Evolutionary conservation across 306 rosid species (phyloP), one percentile per base, ranked within the genome.

Genomic region (Trifolium repens): DNA sequence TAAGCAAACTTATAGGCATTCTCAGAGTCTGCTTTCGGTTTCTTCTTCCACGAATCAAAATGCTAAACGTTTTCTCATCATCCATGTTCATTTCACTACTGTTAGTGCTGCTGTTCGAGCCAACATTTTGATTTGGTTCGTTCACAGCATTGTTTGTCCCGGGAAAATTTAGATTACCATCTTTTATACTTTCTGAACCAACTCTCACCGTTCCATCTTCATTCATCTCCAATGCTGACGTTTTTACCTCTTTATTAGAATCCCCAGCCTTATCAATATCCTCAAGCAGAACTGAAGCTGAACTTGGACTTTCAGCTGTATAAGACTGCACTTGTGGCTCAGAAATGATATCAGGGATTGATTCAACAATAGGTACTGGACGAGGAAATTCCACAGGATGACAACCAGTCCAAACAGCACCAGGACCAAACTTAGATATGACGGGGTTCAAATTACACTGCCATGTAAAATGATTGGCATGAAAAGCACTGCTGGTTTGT

Each of bases 1-100:
- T 92, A 57, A 96, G 97, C 86, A 89, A 89, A 89, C 98, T 90
- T 73, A 90, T 87, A 26, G 99, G 99, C 93, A 96, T 89, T 80
- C 98, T 84, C 47, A 92, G 85, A 69, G 99, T 92, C 83, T 92
- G 98, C 84, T 88, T 96, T 52, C 97, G 88, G 71, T 96, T 92
- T 87, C 98, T 89, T 85, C 93, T 88, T 53, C 99, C 99, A 81
- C 99, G 87, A 17, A 90, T 50, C 89, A 92, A 86, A 83, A 92
- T 89, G 85, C 97, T 96, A 83, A 96, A 89, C 62, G 99, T 94
- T 83, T 81, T 94, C 86, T 94, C 98, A 30, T 84, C 88, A 40
- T 91, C 98, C 40, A 16, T 85, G 60, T 83, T 86, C 27, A 62
- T 61, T 81, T 86, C 97, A 62, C 74, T 57, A 49, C 81, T 78